Evolutionary conservation across 2,329 filamentous ascomycete species (phyloP).

Genomic region (Neofusicoccum kwambonambiense): DNA sequence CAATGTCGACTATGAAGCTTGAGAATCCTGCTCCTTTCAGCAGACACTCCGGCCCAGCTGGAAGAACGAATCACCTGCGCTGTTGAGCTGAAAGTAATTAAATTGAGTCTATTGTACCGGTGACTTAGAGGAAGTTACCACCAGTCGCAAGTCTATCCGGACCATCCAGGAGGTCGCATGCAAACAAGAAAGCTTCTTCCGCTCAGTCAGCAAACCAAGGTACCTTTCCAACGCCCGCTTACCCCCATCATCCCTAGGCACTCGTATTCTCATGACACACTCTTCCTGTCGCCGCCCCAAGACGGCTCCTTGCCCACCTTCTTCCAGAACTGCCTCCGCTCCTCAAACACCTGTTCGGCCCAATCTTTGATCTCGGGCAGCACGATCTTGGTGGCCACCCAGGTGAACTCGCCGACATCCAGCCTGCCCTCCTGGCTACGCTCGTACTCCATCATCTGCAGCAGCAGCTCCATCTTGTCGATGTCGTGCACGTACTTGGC

Average conservation of each 20-base stretch:
- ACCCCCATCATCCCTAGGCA: background rate
- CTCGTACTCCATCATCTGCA: slow-evolving; percentile 98
- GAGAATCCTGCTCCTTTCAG: too few relatives aligned
- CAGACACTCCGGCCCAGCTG: too few relatives aligned
- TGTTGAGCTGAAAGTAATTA: background rate
- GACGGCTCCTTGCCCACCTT: slow-evolving; percentile 32
- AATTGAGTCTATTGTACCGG: background rate
- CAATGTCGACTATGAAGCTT: too few relatives aligned
- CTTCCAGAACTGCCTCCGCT: slow-evolving; percentile 73
- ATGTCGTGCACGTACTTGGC: slow-evolving; percentile 92
- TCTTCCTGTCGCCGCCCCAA: slow-evolving; percentile 14
- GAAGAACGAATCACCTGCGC: background rate
- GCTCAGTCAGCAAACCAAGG: background rate
- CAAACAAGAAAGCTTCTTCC: background rate
- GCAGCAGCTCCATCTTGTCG: slow-evolving; percentile 91
- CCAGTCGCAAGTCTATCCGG: background rate
- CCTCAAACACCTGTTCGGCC: slow-evolving; percentile 72
- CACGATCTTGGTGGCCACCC: slow-evolving; percentile 70
- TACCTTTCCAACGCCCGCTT: background rate
- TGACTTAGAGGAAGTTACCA: background rate
- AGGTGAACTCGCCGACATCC: slow-evolving; percentile 83
- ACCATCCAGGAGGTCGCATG: background rate
- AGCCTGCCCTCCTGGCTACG: slow-evolving; percentile 62
- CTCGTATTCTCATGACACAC: background rate
- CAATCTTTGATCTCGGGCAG: slow-evolving; percentile 78